phyloP scores from a whole-genome alignment of 805 yeast genomes.

The Kuraishia hungarica region DNA sequence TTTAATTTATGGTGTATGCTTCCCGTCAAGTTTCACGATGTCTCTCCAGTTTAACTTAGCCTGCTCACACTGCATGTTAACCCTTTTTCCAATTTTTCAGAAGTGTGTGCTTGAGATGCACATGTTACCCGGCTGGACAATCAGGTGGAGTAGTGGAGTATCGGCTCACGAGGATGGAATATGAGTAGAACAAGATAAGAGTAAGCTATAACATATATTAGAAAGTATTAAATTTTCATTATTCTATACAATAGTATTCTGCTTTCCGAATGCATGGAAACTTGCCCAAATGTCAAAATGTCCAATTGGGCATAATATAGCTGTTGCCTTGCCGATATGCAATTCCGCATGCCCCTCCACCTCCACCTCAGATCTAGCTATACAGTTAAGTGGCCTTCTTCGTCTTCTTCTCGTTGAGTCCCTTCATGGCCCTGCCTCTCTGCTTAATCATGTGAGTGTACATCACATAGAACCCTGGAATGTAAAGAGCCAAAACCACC shows the following conservation, averaged over 20 bases:
- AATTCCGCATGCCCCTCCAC: too few species aligned
- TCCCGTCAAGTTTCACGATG: neutral
- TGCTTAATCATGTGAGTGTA: constrained; percentile 86
- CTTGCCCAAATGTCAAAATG: too few species aligned
- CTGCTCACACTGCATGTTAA: neutral
- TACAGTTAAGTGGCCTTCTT: neutral
- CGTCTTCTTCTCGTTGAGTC: constrained; percentile 13
- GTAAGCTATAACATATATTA: too few species aligned
- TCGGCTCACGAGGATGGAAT: too few species aligned
- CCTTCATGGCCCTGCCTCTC: constrained; percentile 66
- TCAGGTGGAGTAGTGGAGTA: neutral
- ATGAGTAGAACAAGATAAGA: too few species aligned
- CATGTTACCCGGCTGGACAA: neutral
- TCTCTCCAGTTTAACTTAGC: neutral
- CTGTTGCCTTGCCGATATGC: too few species aligned
- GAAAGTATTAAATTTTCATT: too few species aligned
- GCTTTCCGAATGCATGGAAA: too few species aligned
- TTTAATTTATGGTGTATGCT: too few species aligned
- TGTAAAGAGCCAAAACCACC: constrained; percentile 53
- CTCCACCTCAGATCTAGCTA: too few species aligned
- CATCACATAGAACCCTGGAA: constrained; percentile 81
- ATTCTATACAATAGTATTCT: too few species aligned
- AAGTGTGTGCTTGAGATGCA: neutral
- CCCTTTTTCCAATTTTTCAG: neutral
- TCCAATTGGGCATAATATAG: too few species aligned